Conservation (phyloP, 2,329 filamentous ascomycete genomes). For the Calonectria naviculata region DNA sequence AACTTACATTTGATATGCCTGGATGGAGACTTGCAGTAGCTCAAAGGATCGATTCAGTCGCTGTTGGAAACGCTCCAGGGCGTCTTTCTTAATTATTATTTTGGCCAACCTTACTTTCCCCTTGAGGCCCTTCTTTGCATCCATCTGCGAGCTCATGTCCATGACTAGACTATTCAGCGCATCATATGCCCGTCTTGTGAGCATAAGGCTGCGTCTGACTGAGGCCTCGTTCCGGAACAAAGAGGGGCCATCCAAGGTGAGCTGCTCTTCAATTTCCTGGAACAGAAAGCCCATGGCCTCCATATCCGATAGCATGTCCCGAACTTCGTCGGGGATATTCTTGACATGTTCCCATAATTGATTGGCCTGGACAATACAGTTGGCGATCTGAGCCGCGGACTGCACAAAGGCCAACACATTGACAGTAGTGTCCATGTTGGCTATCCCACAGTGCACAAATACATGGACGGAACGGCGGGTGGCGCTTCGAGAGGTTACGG, state of each 20-base stretch:
- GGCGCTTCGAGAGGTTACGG: neutral
- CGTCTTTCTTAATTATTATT: constrained; percentile 32
- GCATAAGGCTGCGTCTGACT: constrained; percentile 7
- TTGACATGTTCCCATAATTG: constrained; percentile 39
- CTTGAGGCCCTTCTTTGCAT: constrained; percentile 21
- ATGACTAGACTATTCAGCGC: constrained; percentile 28
- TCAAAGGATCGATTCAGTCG: constrained; percentile 27
- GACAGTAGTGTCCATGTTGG: constrained; percentile 33
- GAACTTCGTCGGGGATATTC: constrained; percentile 34
- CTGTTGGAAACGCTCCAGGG: constrained; percentile 25
- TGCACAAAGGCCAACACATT: constrained; percentile 40
- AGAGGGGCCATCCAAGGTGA: constrained; percentile 13
- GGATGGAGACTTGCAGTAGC: constrained; percentile 27
- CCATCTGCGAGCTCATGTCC: constrained; percentile 25
- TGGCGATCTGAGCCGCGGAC: constrained; percentile 31
- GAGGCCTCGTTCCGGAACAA: constrained; percentile 13
- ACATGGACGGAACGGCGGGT: neutral
- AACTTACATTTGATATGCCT: constrained; percentile 34
- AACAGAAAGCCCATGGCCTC: constrained; percentile 28
- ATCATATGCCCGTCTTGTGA: constrained; percentile 23
- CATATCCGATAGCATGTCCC: constrained; percentile 31
- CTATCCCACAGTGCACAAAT: neutral
- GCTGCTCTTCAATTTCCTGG: constrained; percentile 24
- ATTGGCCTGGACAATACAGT: constrained; percentile 32
- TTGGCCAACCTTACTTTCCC: constrained; percentile 32